Evolutionary conservation across 23 red algal species (phyloP).

Genomic region (Gracilaria vermiculophylla): DNA sequence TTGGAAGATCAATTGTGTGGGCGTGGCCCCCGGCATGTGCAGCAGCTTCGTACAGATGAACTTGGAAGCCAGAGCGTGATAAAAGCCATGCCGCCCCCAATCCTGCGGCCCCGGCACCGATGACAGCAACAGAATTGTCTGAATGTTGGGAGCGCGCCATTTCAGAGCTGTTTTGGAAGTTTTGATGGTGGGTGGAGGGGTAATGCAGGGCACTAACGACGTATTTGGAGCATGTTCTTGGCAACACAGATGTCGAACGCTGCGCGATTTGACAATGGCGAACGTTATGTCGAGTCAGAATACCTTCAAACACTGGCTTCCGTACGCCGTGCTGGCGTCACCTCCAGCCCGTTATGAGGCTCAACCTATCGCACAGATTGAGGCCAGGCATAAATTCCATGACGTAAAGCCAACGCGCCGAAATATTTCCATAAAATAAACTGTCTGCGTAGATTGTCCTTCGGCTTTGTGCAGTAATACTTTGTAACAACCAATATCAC

Average conservation of each 20-base stretch:
- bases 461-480: too few species aligned
- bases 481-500: too few species aligned
- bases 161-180: not conserved
- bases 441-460: too few species aligned
- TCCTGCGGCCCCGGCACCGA: slow-evolving; percentile 88
- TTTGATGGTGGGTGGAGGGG: not conserved
- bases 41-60: slow-evolving; percentile 85
- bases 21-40: slow-evolving; percentile 85
- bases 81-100: slow-evolving; percentile 92
- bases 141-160: not conserved
- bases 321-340: too few species aligned
- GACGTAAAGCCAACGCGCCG: too few species aligned
- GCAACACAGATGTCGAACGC: too few species aligned
- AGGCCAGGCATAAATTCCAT: too few species aligned
- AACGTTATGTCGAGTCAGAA: not conserved
- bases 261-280: not conserved
- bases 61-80: slow-evolving; percentile 53
- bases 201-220: not conserved
- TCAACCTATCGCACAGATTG: too few species aligned
- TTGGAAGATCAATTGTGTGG: slow-evolving; percentile 60
- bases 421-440: not conserved
- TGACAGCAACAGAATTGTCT: slow-evolving; percentile 56
- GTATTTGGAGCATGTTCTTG: not conserved
- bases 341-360: too few species aligned
- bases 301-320: too few species aligned